Base-by-base conservation (phyloP, 2,329 filamentous ascomycete species). In the Fusarium avenaceum region DNA sequence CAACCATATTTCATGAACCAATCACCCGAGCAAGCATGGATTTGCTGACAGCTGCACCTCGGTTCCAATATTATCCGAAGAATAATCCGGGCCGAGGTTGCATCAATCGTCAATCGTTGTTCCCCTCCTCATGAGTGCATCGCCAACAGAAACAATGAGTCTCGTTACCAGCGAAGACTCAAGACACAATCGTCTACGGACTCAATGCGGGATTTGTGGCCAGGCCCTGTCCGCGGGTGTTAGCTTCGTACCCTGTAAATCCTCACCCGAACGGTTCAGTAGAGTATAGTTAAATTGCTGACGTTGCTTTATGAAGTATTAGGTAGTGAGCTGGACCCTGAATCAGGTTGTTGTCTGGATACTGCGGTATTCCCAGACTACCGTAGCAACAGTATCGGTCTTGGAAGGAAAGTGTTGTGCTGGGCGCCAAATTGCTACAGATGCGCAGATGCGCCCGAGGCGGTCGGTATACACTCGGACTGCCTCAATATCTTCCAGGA, bases 51-150 rank as follows among this genome's bases (percentile, higher is more conserved):
- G 19, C 8, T 47, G 33, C 4, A 11, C 5, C 6, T 17, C 51
- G 61, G 52, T 28, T 44, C 8, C 40, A 47, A 22, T 30, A 64
- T 64, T 22, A 64, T 64, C 61, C 59, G 59, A 6, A n/a, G 7
- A 17, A 38, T 38, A 38, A 38, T 38, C 35, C 35, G 35, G 9
- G 33, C 60, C 52, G 59, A 52, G 45, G 44, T 39, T 15, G 20
- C 22, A 15, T 20, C 19, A 42, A 33, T 26, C 15, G 5, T 15
- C 9, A 40, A 22, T 4, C 13, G 19, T 42, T 32, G 19, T 47
- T 38, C 51, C 51, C 59, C 61, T 63, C 59, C 38, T 15, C 11
- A 15, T 38, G 17, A 10, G 7, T 22, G 20, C 22, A 38, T 17
- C 20, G 7, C 13, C 40, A 7, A 17, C 10, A 46, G n/a, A 33